Percentiles rank a stretch among this genome's conserved stretches.
phyloP scores from a whole-genome alignment of 2,329 filamentous ascomycete genomes.

The Fusarium sp. region DNA sequence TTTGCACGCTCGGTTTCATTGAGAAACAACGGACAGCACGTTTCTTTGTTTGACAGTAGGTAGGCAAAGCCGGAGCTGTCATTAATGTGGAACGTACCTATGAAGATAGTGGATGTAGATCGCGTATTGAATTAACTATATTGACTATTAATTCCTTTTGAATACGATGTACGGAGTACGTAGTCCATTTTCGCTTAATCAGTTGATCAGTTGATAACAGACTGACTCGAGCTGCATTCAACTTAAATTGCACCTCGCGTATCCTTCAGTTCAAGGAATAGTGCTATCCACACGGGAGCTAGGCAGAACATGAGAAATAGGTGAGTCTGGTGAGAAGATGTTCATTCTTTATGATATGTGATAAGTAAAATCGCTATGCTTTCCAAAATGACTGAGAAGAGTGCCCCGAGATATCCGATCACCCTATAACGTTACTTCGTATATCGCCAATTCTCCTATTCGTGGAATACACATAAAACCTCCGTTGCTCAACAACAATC shows the following conservation, averaged over 20 bases:
- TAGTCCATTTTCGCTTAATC: not conserved
- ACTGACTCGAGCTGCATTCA: constrained; percentile 5
- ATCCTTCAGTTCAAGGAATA: constrained; percentile 11
- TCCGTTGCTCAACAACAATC: constrained; percentile 16
- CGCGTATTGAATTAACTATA: not conserved
- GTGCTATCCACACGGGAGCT: constrained; percentile 7
- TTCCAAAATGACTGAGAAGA: not conserved
- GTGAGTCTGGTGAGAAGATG: not conserved
- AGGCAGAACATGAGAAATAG: constrained; percentile 1
- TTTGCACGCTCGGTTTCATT: constrained; percentile 19
- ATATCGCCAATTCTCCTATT: constrained; percentile 1
- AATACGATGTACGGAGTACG: too few species aligned
- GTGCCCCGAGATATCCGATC: not conserved
- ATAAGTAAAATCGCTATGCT: constrained; percentile 1
- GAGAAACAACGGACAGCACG: not conserved
- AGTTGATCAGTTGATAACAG: not conserved
- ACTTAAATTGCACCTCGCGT: constrained; percentile 20
- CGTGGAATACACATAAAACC: constrained; percentile 5
- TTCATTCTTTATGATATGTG: constrained; percentile 10
- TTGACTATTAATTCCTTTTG: not conserved
- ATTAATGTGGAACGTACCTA: constrained; percentile 5
- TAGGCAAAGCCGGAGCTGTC: constrained; percentile 17
- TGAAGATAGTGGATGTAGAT: constrained; percentile 7
- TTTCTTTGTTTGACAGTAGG: constrained; percentile 17
- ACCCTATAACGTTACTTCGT: not conserved